Conservation (phyloP, 1,284 basidiomycete genomes). For the Cryptococcus jaspeensis region DNA sequence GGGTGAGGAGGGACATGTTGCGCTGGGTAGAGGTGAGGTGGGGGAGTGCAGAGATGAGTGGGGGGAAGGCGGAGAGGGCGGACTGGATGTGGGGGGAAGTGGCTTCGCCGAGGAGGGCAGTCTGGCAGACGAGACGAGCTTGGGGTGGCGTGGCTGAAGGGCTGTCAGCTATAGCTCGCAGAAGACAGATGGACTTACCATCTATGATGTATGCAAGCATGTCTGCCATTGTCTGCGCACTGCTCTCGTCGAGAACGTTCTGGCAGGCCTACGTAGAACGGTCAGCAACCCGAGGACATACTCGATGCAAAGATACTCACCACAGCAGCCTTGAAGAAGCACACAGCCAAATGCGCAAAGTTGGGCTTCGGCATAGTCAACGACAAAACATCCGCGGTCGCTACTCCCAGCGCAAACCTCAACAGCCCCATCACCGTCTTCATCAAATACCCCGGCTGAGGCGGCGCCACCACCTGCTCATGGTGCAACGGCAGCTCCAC, state of each 20-base stretch:
- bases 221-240: slow-evolving; percentile 22
- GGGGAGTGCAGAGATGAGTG: slow-evolving; percentile 29
- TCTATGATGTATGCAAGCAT: slow-evolving; percentile 37
- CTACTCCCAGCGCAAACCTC: slow-evolving; percentile 33
- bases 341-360: slow-evolving; percentile 33
- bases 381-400: slow-evolving; percentile 19
- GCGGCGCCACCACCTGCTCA: slow-evolving; percentile 24
- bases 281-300: slow-evolving; percentile 1
- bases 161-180: neutral
- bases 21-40: slow-evolving; percentile 24
- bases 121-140: slow-evolving; percentile 24
- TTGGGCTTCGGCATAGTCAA: slow-evolving; percentile 36
- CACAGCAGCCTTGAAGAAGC: slow-evolving; percentile 31
- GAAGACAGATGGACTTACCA: slow-evolving; percentile 18
- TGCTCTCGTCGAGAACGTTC: slow-evolving; percentile 1
- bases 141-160: slow-evolving; percentile 26
- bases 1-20: slow-evolving; percentile 27
- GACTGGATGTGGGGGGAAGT: slow-evolving; percentile 22
- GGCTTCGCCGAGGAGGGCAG: slow-evolving; percentile 33
- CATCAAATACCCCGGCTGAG: slow-evolving; percentile 31
- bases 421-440: slow-evolving; percentile 32
- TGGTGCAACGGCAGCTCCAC: slow-evolving; percentile 26
- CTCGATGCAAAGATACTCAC: slow-evolving; percentile 21
- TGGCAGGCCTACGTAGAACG: slow-evolving; percentile 8
- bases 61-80: slow-evolving; percentile 15